phyloP scores from a whole-genome alignment of 352 stramenopile genomes.

The Phytopythium aichiense region DNA sequence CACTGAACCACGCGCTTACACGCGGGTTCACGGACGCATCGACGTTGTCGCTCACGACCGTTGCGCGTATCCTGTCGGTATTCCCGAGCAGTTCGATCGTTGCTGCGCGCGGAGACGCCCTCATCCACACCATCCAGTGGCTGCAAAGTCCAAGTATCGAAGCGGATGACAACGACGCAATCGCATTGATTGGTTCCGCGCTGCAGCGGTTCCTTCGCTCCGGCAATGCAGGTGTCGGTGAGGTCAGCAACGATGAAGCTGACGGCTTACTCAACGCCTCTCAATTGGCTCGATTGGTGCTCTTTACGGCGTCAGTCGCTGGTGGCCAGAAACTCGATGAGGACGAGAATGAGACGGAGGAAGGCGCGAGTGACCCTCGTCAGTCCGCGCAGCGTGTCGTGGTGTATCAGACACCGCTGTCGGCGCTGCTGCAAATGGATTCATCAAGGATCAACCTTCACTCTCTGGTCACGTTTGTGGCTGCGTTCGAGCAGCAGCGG shows the following conservation, averaged over 20 bases:
- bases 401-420: background rate
- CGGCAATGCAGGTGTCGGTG: background rate
- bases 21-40: constrained; percentile 38
- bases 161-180: constrained; percentile 7
- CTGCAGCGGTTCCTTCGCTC: background rate
- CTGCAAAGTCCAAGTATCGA: constrained; percentile 9
- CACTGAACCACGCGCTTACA: constrained; percentile 50
- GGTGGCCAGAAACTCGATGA: background rate
- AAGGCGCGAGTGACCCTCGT: background rate
- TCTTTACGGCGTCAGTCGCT: constrained; percentile 26
- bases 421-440: background rate
- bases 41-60: constrained; percentile 26
- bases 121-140: constrained; percentile 31
- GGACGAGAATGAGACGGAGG: background rate
- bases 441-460: background rate
- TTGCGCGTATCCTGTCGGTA: constrained; percentile 50
- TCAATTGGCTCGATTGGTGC: constrained; percentile 38
- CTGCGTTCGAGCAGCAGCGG: constrained; percentile 7
- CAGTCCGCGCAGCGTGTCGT: background rate
- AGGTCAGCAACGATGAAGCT: background rate
- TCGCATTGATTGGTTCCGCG: background rate
- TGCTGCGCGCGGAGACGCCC: constrained; percentile 16
- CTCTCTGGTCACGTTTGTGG: constrained; percentile 2
- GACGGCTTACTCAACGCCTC: constrained; percentile 13
- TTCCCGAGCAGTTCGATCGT: constrained; percentile 41